A percentile compares a stretch with the other conserved stretches of the same genome.
Conservation (phyloP, 768 basidiomycete genomes). For the Xerocomellus dryophilus region DNA sequence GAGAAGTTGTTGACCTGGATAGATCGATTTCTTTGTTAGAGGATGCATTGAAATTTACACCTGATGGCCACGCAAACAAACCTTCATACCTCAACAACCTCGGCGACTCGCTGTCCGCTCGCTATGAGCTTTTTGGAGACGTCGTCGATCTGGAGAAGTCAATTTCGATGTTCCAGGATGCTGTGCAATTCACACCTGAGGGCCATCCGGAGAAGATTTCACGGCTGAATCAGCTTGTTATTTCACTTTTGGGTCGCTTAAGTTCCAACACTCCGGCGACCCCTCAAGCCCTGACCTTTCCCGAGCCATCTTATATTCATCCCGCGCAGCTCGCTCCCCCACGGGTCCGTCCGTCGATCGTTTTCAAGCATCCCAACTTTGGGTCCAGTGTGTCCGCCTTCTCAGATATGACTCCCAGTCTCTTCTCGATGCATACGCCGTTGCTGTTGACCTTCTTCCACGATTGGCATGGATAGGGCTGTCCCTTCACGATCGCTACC, state of each 20-base stretch:
- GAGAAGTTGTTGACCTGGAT: not conserved
- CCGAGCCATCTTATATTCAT: not conserved
- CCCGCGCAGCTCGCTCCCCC: not conserved
- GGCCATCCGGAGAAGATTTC: not conserved
- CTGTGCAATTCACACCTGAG: not conserved
- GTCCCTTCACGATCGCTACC: not conserved
- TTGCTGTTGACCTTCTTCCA: not conserved
- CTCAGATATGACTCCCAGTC: not conserved
- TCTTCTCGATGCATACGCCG: not conserved
- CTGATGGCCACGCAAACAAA: too few relatives aligned
- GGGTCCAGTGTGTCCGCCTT: not conserved
- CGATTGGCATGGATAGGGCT: not conserved
- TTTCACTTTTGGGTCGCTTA: too few relatives aligned
- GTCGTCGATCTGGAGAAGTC: not conserved
- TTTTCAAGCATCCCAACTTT: not conserved
- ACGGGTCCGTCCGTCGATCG: not conserved
- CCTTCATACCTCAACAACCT: not conserved
- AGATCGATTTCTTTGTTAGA: not conserved
- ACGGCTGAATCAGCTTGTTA: not conserved
- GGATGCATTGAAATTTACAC: too few relatives aligned
- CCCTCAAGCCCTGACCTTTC: too few relatives aligned
- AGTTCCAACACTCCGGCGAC: too few relatives aligned
- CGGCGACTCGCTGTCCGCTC: not conserved
- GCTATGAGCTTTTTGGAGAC: not conserved
- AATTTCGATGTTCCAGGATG: not conserved